Evolutionary conservation across 331 rosid species (phyloP).

Genomic region (Acacia pycnantha): DNA sequence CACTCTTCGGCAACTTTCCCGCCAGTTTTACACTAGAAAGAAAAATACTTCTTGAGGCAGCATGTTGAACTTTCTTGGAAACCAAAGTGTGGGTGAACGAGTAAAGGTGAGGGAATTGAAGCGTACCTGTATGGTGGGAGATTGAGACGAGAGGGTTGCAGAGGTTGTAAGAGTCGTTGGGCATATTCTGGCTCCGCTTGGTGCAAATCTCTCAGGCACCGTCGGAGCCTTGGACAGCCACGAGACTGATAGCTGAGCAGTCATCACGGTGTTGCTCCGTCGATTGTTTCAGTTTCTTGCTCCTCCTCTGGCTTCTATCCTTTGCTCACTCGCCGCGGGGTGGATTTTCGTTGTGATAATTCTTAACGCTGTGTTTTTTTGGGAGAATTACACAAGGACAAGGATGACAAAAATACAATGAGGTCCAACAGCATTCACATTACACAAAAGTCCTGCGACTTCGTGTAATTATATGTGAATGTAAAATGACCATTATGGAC

Average conservation of each 20-base stretch:
- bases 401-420: too few relatives aligned
- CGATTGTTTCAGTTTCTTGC: not conserved
- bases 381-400: too few relatives aligned
- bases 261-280: not conserved
- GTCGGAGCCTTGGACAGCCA: constrained; percentile 46
- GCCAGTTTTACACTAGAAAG: not conserved
- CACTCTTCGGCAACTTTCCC: not conserved
- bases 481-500: too few relatives aligned
- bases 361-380: too few relatives aligned
- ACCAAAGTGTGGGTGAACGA: not conserved
- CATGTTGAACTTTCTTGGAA: not conserved
- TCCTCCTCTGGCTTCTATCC: not conserved
- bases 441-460: too few relatives aligned
- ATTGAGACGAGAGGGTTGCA: constrained; percentile 48
- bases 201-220: constrained; percentile 14
- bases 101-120: not conserved
- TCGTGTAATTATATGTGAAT: too few relatives aligned
- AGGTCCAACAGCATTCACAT: too few relatives aligned
- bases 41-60: not conserved
- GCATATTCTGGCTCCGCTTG: constrained; percentile 33
- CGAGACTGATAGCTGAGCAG: constrained; percentile 47
- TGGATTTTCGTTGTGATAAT: not conserved
- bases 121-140: constrained; percentile 62
- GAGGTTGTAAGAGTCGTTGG: constrained; percentile 43
- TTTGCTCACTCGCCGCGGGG: not conserved